Base-by-base conservation (phyloP, 148 eudicot genomes). In the Camellia sinensis region DNA sequence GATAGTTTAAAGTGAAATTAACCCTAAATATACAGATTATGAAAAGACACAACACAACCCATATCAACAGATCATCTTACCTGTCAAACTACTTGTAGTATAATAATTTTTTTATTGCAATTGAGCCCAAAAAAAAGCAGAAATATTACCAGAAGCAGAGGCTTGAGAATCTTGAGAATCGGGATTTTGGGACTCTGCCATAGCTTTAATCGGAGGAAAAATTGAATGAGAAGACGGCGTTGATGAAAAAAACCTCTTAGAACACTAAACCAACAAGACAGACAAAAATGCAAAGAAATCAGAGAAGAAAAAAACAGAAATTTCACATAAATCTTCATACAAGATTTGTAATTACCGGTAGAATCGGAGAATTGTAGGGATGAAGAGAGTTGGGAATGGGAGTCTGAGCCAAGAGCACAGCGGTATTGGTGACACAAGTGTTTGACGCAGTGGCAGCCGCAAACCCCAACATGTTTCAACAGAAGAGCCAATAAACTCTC, bases 151-250 rank as follows among this genome's bases (percentile, higher is more conserved):
- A 44, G 81, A 75, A 78, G 79, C 67, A 74, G 75, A 52, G 79
- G 84, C 77, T 12, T 86, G 80, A 83, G 88, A 73, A 50, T 76
- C 77, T 12, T 86, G 80, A 83, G 88, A 73, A 50, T 76, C 83
- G 15, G 71, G 9, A 5, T 79, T 78, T 76, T 50, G 83, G 21
- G 87, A 72, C 22, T 74, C 76, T 17, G 85, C 83, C 85, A 80
- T 81, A 71, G 86, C 90, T 80, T 80, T 86, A 29, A 78, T 48
- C 57, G 75, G 78, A 71, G 74, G 78, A 5, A 78, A 81, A 17
- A 62, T 71, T 15, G 75, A 82, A 59, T 78, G 74, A 40, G 80
- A 18, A 15, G 86, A 79, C 71, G 50, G 44, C 54, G 52, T 72
- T 18, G 72, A 64, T 50, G 78, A 62, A 52, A 71, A 29, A 29